Base-by-base conservation (phyloP, 495 filamentous ascomycete species). In the Astrothelium macrocarpum region DNA sequence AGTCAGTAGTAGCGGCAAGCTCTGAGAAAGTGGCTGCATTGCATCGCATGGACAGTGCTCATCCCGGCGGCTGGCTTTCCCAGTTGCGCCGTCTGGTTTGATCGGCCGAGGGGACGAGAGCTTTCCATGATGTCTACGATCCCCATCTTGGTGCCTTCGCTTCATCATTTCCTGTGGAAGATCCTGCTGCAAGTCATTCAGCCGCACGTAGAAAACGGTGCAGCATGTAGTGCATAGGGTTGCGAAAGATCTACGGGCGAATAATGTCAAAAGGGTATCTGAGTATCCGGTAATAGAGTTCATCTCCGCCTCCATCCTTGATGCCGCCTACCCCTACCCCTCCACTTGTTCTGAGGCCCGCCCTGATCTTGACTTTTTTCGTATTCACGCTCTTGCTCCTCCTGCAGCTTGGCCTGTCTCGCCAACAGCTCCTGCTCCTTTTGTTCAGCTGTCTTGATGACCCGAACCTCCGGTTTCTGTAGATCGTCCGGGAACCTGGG, bases 401-500 rank as follows among this genome's bases (percentile, higher is more conserved):
- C 49, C 25, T 56, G 49, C 23, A 56, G 1, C 49, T 56, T 56
- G 7, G 49, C 49, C 49, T 56, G 49, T 56, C 49, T 26, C 25
- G 49, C 49, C 49, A 56, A 16, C 20, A 56, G 49, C 25, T 56
- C 49, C 49, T 56, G 49, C 49, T 56, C 49, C 16, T 56, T 56
- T 20, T 56, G 49, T 20, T 56, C 49, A 7, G 49, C 23, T 9
- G 20, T 56, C 25, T 56, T 56, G 49, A 56, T 56, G 5, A 56
- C 25, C 59, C 78, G 84, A 16, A 88, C 82, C 32, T 84, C 82
- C 5, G 91, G 90, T 69, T 83, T 85, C 67, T 87, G 84, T 32
- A 66, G 68, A 70, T 97, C 80, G 32, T 86, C 82, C 64, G 77
- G 78, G 10, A 78, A 97, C 32, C 84, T 77, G 11, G 92, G 84